A percentile compares a stretch with the other conserved stretches of the same genome.
Evolutionary conservation across 345 rosid genomes (phyloP).

Genomic region (Populus nigra): DNA sequence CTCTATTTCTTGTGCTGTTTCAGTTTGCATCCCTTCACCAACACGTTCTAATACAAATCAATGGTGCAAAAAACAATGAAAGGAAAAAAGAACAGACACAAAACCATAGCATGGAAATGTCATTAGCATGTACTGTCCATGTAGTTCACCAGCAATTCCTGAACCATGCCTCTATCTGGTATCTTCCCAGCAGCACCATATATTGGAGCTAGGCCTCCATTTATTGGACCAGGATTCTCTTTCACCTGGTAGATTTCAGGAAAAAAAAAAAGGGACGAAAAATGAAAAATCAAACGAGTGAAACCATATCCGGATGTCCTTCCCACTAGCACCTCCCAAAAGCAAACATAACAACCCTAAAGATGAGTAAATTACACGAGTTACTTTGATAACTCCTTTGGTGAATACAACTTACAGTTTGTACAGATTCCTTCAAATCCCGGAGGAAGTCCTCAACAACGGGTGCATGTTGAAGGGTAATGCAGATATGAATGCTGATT

Average conservation of each 20-base stretch:
- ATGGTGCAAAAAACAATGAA: slow-evolving; percentile 6
- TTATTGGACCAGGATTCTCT: slow-evolving; percentile 76
- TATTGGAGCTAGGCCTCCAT: slow-evolving; percentile 82
- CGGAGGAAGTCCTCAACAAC: slow-evolving; percentile 55
- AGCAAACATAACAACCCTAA: neutral
- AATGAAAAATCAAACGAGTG: neutral
- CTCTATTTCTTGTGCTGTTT: no score
- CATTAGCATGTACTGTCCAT: slow-evolving; percentile 78
- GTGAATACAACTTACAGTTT: slow-evolving; percentile 51
- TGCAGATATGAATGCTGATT: slow-evolving; percentile 79
- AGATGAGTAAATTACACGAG: neutral
- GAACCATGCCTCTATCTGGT: slow-evolving; percentile 83
- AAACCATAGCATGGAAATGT: neutral
- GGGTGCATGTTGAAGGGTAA: slow-evolving; percentile 84
- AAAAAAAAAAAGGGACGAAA: neutral
- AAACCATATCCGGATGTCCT: neutral
- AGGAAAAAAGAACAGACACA: neutral
- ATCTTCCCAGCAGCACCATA: slow-evolving; percentile 93
- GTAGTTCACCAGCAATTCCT: slow-evolving; percentile 70
- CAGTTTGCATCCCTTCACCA: neutral
- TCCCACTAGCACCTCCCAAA: neutral
- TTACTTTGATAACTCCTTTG: neutral
- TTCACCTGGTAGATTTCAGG: slow-evolving; percentile 50
- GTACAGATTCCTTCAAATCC: slow-evolving; percentile 70
- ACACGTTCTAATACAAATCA: neutral